phyloP scores from a whole-genome alignment of 1,284 basidiomycete species.

The Ceratobasidium sp. region DNA sequence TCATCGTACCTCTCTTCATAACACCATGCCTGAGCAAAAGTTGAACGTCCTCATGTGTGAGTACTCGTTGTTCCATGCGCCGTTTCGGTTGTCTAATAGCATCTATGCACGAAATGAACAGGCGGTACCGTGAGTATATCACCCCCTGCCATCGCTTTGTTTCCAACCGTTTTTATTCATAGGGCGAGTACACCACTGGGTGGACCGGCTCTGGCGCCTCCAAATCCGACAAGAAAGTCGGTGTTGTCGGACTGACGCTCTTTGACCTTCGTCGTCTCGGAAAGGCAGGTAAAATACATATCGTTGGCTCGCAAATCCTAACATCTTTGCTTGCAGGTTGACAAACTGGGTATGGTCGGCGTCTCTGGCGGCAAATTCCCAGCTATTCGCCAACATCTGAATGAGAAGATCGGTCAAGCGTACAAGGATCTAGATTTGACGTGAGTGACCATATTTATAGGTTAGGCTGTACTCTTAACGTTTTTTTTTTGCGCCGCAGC shows the following conservation, averaged over 20 bases:
- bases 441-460: conserved; percentile 54
- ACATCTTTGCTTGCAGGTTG: conserved; percentile 55
- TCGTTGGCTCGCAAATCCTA: not conserved
- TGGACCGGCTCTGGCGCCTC: conserved; percentile 90
- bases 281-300: conserved; percentile 62
- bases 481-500: conserved; percentile 49
- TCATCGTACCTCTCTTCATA: not conserved
- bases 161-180: conserved; percentile 9
- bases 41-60: conserved; percentile 78
- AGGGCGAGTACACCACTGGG: conserved; percentile 93
- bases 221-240: conserved; percentile 90
- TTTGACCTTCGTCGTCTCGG: conserved; percentile 87
- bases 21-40: conserved; percentile 45
- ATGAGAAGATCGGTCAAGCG: conserved; percentile 79
- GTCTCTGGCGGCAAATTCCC: conserved; percentile 82
- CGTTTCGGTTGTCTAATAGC: not conserved
- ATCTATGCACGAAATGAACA: conserved; percentile 17
- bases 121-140: conserved; percentile 42
- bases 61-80: conserved; percentile 43
- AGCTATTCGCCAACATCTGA: conserved; percentile 79
- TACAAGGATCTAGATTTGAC: conserved; percentile 87
- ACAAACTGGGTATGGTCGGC: conserved; percentile 80
- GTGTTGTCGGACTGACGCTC: conserved; percentile 85
- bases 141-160: conserved; percentile 8
- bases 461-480: not conserved